Evolutionary conservation across 2,329 filamentous ascomycete genomes (phyloP), one percentile per base, ranked within the genome.

Genomic region (Furcasterigmium furcatum): DNA sequence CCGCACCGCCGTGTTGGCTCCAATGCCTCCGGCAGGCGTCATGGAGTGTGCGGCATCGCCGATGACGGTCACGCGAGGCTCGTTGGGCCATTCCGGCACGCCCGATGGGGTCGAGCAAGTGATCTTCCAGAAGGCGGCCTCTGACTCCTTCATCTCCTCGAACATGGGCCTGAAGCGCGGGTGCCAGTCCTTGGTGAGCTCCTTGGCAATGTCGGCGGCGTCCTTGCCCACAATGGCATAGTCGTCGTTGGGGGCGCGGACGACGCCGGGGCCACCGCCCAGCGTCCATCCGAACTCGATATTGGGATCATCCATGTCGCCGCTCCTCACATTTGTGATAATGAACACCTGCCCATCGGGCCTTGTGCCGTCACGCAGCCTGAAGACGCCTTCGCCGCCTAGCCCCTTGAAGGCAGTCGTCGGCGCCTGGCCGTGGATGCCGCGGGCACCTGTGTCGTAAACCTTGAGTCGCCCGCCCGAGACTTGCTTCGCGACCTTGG

Each of bases 121-220:
- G 40, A 85, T 84, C 54, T 83, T 85, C 79, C 80, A 84, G 52
- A 85, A 85, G 0, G 82, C 80, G 0, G 81, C 76, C 51, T 85
- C 77, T 0, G 60, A 51, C 45, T 73, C 75, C 5, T 65, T 58
- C 76, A 84, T 83, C 29, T 81, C 54, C 6, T 83, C 77, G 47
- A 85, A 76, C 1, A 85, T 60, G 2, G 79, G 71, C 56, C 68
- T 73, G 38, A 85, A 61, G 3, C 73, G 68, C 12, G 74, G 67
- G 55, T 82, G 70, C 82, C 81, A 85, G 27, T 76, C 57, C 14
- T 63, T 57, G 0, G 77, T 75, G 1, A 85, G 59, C 1, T 60
- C 55, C 58, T 76, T 78, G n/a, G 80, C 79, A 2, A 85, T 71
- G 5, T 76, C 67, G 0, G 82, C 80, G 0, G 81, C 81, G 10